phyloP scores from a whole-genome alignment of 2,329 filamentous ascomycete genomes.

The Fusarium keratoplasticum region DNA sequence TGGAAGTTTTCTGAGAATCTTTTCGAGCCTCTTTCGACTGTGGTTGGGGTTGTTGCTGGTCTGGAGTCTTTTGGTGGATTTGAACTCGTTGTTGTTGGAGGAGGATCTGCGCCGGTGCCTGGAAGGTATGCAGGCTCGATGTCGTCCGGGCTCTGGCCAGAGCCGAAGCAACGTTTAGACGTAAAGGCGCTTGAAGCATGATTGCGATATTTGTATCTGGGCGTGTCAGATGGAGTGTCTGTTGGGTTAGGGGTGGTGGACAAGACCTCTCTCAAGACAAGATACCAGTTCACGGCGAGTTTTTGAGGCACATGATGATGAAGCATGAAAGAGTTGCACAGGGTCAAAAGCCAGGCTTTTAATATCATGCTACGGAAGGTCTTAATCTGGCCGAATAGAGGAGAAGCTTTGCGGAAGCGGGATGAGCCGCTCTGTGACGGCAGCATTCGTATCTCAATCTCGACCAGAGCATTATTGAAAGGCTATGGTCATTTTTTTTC shows the following conservation, averaged over 20 bases:
- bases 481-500: too few species aligned
- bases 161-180: not conserved
- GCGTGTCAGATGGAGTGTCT: not conserved
- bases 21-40: too few species aligned
- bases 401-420: not conserved
- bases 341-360: not conserved
- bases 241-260: not conserved
- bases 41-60: not conserved
- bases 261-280: not conserved
- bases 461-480: not conserved
- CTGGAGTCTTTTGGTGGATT: not conserved
- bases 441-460: not conserved
- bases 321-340: not conserved
- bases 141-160: not conserved
- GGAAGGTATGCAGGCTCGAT: not conserved
- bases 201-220: not conserved
- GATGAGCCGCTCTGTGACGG: not conserved
- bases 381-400: not conserved
- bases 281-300: not conserved
- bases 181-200: not conserved
- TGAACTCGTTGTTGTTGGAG: not conserved
- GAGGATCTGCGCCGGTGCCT: not conserved
- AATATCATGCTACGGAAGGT: not conserved
- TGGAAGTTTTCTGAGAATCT: not conserved
- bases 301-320: not conserved